Base-by-base conservation (phyloP, 2,329 filamentous ascomycete species). In the Colletotrichum scovillei region DNA sequence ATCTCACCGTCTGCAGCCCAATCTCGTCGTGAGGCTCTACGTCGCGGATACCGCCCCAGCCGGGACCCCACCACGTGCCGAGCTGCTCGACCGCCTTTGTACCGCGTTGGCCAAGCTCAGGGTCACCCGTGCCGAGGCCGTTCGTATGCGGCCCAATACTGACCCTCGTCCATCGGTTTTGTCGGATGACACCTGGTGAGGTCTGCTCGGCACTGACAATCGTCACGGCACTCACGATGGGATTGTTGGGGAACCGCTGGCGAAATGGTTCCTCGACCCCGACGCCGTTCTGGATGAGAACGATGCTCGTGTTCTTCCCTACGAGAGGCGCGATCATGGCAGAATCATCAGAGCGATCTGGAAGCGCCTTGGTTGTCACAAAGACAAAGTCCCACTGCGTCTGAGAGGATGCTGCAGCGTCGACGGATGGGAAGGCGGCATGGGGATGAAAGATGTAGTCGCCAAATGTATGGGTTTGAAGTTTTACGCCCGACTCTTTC, bases 81-180 rank as follows among this genome's bases (percentile, higher is more conserved):
- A 94, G 87, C 2, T 81, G 81, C 19, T 82, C 78, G 63, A 90
- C 89, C 72, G 83, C 82, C 58, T 82, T 82, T 5, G 80, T 78
- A 7, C 85, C 86, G 32, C 80, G 79, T 12, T 73, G 75, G 63
- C 78, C 76, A 3, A 86, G 77, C 35, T 80, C 77, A 63, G 80
- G 58, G 62, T 78, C 77, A 12, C 82, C 74, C 55, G 82, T 80
- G 75, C 84, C 78, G 76, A 86, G 79, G 16, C 89, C 88, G 22
- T 88, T 80, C 1, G 87, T 86, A 80, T 92, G 94, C 14, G 92
- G 90, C 0, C 92, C 92, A 64, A 93, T 86, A 78, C 91, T 92
- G 73, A 94, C 91, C 53, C 92, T 84, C 57, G 92, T 94, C 92
- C 92, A 94, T 52, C 92, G 88, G 80, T 94, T 93, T 82, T 94